These are phyloP conservation scores for Hyaloperonospora arabidopsidis DNA, from an alignment of 352 stramenopile genomes.

Conservation along the genomic window DNA sequence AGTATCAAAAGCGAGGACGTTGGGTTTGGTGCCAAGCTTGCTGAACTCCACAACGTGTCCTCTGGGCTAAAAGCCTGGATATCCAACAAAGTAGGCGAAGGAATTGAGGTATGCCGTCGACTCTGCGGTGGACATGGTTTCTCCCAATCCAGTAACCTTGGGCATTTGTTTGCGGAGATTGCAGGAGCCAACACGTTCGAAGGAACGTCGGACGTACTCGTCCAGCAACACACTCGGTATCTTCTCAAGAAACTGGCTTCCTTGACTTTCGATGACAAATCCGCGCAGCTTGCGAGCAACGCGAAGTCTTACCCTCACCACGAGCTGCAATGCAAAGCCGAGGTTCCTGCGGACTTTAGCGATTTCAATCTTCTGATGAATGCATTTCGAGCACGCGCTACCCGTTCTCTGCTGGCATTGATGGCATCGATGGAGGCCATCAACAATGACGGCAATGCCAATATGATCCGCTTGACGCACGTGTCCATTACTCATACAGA, in stretches of 20 bases:
- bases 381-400: slow-evolving; percentile 33
- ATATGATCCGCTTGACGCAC: slow-evolving; percentile 47
- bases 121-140: slow-evolving; percentile 41
- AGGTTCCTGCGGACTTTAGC: slow-evolving; percentile 25
- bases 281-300: slow-evolving; percentile 29
- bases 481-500: slow-evolving; percentile 42
- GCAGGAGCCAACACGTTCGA: slow-evolving; percentile 49
- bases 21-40: slow-evolving; percentile 35
- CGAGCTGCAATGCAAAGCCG: slow-evolving; percentile 30
- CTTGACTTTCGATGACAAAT: slow-evolving; percentile 10
- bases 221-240: slow-evolving; percentile 56
- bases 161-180: slow-evolving; percentile 29
- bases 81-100: slow-evolving; percentile 32
- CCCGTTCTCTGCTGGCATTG: slow-evolving; percentile 24
- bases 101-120: slow-evolving; percentile 38
- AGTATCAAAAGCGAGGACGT: slow-evolving; percentile 28
- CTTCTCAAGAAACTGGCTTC: slow-evolving; percentile 40
- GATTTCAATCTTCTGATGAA: slow-evolving; percentile 34
- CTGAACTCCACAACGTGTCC: slow-evolving; percentile 45
- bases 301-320: slow-evolving; percentile 25
- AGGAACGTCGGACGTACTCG: slow-evolving; percentile 65
- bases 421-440: slow-evolving; percentile 31
- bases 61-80: slow-evolving; percentile 52
- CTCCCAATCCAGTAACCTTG: slow-evolving; percentile 30
- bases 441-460: slow-evolving; percentile 42